Evolutionary conservation across 768 basidiomycete genomes (phyloP).

Genomic region (Russula ochroleuca): DNA sequence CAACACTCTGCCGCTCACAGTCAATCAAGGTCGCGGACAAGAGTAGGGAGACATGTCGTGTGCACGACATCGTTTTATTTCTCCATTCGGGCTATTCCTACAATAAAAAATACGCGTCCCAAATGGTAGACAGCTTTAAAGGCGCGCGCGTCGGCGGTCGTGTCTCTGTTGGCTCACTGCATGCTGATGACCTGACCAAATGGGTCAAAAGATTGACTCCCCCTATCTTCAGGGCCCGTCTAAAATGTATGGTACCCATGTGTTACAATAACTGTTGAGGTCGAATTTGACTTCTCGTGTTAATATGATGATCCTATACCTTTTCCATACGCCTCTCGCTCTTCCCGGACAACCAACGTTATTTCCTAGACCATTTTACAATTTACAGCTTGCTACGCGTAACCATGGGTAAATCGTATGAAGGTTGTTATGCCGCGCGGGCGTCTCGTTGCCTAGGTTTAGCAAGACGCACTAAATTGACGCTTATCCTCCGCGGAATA

Average conservation of each 20-base stretch:
- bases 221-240: slow-evolving; percentile 1
- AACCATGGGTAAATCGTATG: neutral
- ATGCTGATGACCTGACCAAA: neutral
- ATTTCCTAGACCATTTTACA: neutral
- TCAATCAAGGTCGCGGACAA: neutral
- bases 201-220: neutral
- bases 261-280: no score
- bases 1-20: no score
- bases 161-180: neutral
- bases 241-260: no score
- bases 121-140: neutral
- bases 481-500: neutral
- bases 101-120: neutral
- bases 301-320: neutral
- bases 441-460: neutral
- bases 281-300: neutral
- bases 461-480: neutral
- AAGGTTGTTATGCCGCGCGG: neutral
- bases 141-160: neutral
- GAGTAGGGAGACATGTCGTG: neutral
- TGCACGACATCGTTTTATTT: neutral
- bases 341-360: neutral
- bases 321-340: slow-evolving; percentile 7
- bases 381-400: neutral
- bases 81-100: neutral